These are phyloP conservation scores for Hirschioporus abietinus DNA, from an alignment of 768 basidiomycete species.

Conservation along the genomic window DNA sequence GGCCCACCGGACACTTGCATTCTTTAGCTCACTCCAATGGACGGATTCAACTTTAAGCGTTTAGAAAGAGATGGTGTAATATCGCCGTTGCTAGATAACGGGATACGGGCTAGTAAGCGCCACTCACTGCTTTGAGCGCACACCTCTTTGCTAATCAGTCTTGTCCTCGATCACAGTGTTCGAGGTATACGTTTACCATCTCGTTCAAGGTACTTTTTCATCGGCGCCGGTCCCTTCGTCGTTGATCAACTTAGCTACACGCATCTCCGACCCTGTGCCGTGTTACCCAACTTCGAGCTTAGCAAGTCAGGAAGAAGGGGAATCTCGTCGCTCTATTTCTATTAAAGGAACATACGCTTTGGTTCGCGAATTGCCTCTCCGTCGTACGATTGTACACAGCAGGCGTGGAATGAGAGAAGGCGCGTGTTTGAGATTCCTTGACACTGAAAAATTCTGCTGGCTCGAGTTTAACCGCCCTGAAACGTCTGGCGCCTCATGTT, in stretches of 20 bases:
- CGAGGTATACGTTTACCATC: not conserved
- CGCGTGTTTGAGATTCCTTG: not conserved
- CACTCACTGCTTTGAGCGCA: not conserved
- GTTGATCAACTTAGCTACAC: not conserved
- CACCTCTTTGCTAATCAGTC: not conserved
- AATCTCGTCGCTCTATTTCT: not conserved
- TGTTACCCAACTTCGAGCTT: not conserved
- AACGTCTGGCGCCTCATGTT: no score
- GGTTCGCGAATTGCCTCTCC: not conserved
- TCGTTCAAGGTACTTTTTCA: not conserved
- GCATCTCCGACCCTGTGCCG: not conserved
- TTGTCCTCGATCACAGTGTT: not conserved
- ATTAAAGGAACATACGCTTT: not conserved
- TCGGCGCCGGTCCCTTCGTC: not conserved
- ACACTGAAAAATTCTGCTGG: not conserved
- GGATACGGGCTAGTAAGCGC: not conserved
- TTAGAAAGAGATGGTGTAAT: not conserved
- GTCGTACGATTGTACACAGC: not conserved
- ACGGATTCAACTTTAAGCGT: not conserved
- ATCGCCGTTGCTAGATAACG: not conserved
- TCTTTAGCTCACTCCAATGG: not conserved
- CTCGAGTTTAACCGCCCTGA: not conserved
- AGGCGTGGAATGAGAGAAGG: not conserved
- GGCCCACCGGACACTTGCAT: not conserved
- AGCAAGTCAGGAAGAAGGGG: no score